Conservation (phyloP, 139 green algal genomes). For the Diplosphaera chodatii region DNA sequence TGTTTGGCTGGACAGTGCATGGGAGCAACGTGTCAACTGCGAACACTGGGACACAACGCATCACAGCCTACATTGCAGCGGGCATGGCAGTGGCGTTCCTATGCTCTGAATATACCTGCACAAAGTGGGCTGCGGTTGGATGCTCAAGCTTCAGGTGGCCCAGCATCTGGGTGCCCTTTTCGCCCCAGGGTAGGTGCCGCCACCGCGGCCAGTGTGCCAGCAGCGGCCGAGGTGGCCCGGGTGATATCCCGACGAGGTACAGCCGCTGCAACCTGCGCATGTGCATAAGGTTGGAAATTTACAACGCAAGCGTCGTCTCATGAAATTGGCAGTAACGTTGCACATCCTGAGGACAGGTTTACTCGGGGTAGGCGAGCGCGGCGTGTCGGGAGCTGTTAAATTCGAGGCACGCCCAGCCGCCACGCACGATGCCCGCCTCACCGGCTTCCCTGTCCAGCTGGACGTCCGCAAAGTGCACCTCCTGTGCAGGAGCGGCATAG, state of each 20-base stretch:
- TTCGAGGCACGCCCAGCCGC: neutral
- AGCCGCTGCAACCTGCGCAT: slow-evolving; percentile 13
- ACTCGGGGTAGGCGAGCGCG: neutral
- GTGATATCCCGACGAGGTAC: slow-evolving; percentile 2
- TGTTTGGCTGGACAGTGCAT: slow-evolving; percentile 12
- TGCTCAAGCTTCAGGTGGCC: slow-evolving; percentile 9
- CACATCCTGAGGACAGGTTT: too few relatives aligned
- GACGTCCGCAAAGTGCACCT: neutral
- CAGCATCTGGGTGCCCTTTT: neutral
- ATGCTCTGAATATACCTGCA: slow-evolving; percentile 2
- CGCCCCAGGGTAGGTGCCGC: slow-evolving; percentile 10
- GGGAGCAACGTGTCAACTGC: too few relatives aligned
- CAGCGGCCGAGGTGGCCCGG: slow-evolving; percentile 10
- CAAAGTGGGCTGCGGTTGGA: slow-evolving; percentile 14
- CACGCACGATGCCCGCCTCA: neutral
- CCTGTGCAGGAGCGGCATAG: too few relatives aligned
- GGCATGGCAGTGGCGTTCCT: too few relatives aligned
- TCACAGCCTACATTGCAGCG: too few relatives aligned
- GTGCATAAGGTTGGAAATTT: too few relatives aligned
- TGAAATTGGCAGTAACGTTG: too few relatives aligned
- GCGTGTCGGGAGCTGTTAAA: neutral
- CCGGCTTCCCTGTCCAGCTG: neutral
- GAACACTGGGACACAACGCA: too few relatives aligned
- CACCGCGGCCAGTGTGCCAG: neutral
- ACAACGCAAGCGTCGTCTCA: too few relatives aligned